Evolutionary conservation across 2,329 filamentous ascomycete species (phyloP).

Genomic region (Nemania sp.): DNA sequence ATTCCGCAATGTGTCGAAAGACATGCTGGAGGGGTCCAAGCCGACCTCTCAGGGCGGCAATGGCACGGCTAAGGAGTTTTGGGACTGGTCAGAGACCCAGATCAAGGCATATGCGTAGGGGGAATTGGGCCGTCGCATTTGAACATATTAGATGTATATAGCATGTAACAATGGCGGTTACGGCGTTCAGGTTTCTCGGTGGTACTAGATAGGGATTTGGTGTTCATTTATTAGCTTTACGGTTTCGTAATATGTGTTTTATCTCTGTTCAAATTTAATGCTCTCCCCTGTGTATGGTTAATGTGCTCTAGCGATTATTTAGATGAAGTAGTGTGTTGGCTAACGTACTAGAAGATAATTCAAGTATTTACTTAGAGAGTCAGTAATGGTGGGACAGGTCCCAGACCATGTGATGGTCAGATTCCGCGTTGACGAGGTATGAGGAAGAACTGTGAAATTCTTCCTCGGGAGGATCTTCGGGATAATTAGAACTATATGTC

Average conservation of each 20-base stretch:
- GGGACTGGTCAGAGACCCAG: slow-evolving; percentile 8
- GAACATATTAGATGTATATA: not conserved
- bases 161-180: not conserved
- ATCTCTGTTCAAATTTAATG: not conserved
- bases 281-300: too few relatives aligned
- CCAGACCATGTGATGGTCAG: too few relatives aligned
- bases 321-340: too few relatives aligned
- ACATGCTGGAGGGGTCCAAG: slow-evolving; percentile 1
- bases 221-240: not conserved
- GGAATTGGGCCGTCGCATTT: not conserved
- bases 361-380: too few relatives aligned
- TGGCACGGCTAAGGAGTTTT: slow-evolving; percentile 2
- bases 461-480: too few relatives aligned
- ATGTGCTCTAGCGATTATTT: too few relatives aligned
- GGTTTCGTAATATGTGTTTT: not conserved
- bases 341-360: too few relatives aligned
- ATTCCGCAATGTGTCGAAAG: slow-evolving; percentile 14
- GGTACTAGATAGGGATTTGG: not conserved
- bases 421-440: too few relatives aligned
- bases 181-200: not conserved
- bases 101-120: not conserved
- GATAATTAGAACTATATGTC: too few relatives aligned
- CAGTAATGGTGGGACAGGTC: too few relatives aligned
- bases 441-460: too few relatives aligned
- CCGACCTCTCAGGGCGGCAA: slow-evolving; percentile 2